These are phyloP conservation scores for Typha latifolia DNA, from an alignment of 176 grass and related monocot species.

Conservation along the genomic window DNA sequence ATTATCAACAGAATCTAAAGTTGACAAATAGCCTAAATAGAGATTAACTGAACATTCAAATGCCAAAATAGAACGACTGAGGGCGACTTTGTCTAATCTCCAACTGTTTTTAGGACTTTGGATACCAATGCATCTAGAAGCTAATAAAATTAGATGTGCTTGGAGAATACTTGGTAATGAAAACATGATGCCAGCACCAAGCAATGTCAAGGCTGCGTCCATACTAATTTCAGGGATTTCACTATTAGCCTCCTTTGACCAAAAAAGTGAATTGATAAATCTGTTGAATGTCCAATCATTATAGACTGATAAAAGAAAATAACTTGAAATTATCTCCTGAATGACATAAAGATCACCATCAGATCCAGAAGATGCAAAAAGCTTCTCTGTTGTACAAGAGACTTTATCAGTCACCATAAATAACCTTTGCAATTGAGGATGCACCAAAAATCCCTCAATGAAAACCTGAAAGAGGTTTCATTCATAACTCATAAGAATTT, in stretches of 20 bases:
- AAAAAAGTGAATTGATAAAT: conserved; percentile 13
- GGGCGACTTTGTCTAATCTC: neutral
- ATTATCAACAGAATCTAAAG: conserved; percentile 1
- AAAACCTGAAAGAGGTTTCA: conserved; percentile 13
- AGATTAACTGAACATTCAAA: conserved; percentile 15
- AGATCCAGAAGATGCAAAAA: conserved; percentile 12
- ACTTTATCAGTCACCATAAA: conserved; percentile 9
- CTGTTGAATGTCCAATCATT: conserved; percentile 2
- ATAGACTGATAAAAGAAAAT: conserved; percentile 17
- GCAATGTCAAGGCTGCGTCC: neutral
- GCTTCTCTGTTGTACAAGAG: neutral
- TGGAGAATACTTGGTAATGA: conserved; percentile 5
- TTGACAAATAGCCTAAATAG: conserved; percentile 6
- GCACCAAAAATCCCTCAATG: conserved; percentile 10
- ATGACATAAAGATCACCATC: neutral
- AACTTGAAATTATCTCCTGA: conserved; percentile 7
- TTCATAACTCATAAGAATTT: neutral
- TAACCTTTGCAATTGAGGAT: conserved; percentile 5
- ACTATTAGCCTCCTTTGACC: conserved; percentile 1
- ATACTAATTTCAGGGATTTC: neutral
- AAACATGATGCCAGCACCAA: neutral
- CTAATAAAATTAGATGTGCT: conserved; percentile 7
- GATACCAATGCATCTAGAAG: conserved; percentile 10
- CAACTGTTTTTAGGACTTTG: neutral
- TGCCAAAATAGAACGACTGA: neutral